Conservation (phyloP, 305 asterid species). For the Solanum aculeatissimum region DNA sequence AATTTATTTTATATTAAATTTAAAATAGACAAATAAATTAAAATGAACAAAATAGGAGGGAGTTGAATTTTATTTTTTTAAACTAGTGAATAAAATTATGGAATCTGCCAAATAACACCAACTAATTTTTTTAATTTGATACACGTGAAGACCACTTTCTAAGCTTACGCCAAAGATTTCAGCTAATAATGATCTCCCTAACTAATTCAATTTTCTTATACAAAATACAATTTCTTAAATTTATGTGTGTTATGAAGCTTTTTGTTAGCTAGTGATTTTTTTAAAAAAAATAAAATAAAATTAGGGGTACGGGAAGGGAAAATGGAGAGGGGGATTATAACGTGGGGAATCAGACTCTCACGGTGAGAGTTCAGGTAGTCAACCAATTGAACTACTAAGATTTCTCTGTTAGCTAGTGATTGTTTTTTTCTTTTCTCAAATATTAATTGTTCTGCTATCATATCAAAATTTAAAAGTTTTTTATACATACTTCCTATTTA, state of each 20-base stretch:
- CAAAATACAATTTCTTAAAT: background rate
- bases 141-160: slow-evolving; percentile 3
- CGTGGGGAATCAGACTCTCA: no score
- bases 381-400: no score
- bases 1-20: no score
- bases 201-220: background rate
- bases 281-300: no score
- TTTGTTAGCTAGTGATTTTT: background rate
- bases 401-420: background rate
- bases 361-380: no score
- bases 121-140: background rate
- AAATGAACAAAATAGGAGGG: no score
- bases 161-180: background rate
- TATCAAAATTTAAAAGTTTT: background rate
- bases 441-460: background rate
- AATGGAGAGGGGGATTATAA: no score
- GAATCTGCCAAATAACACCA: background rate
- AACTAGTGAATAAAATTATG: background rate
- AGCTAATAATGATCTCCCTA: background rate
- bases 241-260: background rate
- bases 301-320: no score
- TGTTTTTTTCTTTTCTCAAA: background rate
- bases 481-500: background rate
- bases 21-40: no score
- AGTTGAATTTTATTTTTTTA: no score